Evolutionary conservation across 2,329 filamentous ascomycete genomes (phyloP), one percentile per base, ranked within the genome.

Genomic region (Aureobasidium zeae): DNA sequence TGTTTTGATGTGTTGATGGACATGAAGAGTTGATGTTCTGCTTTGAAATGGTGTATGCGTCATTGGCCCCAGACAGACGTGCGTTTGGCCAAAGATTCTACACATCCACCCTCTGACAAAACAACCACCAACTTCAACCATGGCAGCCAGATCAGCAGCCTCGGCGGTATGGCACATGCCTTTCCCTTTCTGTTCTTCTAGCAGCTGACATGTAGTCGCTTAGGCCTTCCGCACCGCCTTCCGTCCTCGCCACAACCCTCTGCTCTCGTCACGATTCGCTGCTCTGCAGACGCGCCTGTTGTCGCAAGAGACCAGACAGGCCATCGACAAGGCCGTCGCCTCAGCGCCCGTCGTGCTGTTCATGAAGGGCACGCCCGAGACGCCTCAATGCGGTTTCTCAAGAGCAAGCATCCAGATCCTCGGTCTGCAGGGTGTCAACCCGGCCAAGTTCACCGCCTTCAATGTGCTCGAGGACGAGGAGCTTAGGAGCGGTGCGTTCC

Each of bases 291-390:
- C 73, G 47, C 82, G 87, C 46, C 73, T 86, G 29, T 76, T 98
- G 35, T 95, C 89, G 22, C 76, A 81, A 54, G 76, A 86, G 59
- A 91, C 85, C 9, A 79, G 76, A 49, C 67, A 77, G 28, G 87
- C 88, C 19, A 98, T 98, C 57, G 86, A 95, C 64, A 86, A 87
- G 63, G 89, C 89, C 22, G 81, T 98, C 12, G 72, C 69, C 17
- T 88, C 87, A 1, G 83, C 88, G 0, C 89, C 89, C 2, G 89
- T 98, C 0, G 91, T 98, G 1, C 74, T 98, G 46, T 98, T 98
- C 73, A 98, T 98, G 91, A 98, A 98, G 72, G 91, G 91, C 48
- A 96, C 91, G 1, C 91, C 91, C 47, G 88, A 95, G 68, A 86
- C 79, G 49, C 91, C 91, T 15, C 88, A 95, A 65, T 98, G 91